phyloP scores from a whole-genome alignment of 805 yeast species.

The Cyberlindnera euphorbiiphila region DNA sequence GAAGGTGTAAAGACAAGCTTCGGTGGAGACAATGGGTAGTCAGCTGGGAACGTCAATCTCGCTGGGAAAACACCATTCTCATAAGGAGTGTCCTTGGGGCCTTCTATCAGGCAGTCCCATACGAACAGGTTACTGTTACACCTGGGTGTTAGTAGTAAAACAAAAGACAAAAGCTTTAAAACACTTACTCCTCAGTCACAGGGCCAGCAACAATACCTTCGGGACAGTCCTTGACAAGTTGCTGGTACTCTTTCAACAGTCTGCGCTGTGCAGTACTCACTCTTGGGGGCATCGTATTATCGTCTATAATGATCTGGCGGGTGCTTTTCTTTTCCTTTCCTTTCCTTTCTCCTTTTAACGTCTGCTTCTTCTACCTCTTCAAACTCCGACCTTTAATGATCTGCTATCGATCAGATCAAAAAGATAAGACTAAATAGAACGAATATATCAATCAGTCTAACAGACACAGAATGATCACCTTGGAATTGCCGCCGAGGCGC shows the following conservation, averaged over 20 bases:
- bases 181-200: conserved; percentile 50
- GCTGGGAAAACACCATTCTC: conserved; percentile 90
- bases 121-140: conserved; percentile 52
- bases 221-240: conserved; percentile 79
- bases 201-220: conserved; percentile 98
- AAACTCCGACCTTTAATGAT: too few species aligned
- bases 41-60: conserved; percentile 62
- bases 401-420: too few species aligned
- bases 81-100: conserved; percentile 80
- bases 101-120: conserved; percentile 84
- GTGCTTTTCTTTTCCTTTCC: background rate
- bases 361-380: too few species aligned
- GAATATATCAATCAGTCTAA: too few species aligned
- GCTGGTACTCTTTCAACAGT: conserved; percentile 84
- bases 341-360: too few species aligned
- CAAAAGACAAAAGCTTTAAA: background rate
- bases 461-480: too few species aligned
- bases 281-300: conserved; percentile 26
- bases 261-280: conserved; percentile 75
- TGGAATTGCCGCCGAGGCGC: too few species aligned
- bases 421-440: too few species aligned
- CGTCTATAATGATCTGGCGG: background rate
- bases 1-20: conserved; percentile 72
- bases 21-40: conserved; percentile 84
- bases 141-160: too few species aligned